A percentile compares a stretch with the other conserved stretches of the same genome.
These are phyloP conservation scores for Adenanthera pavonina DNA, from an alignment of 306 rosid species.

Conservation along the genomic window DNA sequence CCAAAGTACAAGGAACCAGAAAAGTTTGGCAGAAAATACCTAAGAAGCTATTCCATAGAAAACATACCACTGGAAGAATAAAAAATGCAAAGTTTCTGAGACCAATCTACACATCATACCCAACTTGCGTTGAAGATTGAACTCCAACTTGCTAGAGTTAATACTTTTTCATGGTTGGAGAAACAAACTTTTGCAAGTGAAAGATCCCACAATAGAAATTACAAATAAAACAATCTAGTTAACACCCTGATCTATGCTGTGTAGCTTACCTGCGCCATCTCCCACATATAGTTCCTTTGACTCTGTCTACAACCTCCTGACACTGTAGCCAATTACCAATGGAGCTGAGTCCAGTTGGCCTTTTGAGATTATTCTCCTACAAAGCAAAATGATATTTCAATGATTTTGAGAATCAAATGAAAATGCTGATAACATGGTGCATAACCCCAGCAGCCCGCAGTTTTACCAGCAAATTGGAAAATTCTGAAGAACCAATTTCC, in stretches of 20 bases:
- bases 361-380: slow-evolving; percentile 59
- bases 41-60: not conserved
- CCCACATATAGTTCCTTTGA: slow-evolving; percentile 70
- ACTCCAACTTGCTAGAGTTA: slow-evolving; percentile 28
- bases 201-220: slow-evolving; percentile 24
- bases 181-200: slow-evolving; percentile 16
- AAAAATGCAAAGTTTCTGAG: not conserved
- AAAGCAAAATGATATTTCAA: slow-evolving; percentile 42
- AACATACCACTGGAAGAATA: not conserved
- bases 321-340: slow-evolving; percentile 95
- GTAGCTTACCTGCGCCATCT: slow-evolving; percentile 88
- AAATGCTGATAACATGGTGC: slow-evolving; percentile 29
- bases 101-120: not conserved
- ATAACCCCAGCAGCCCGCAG: not conserved
- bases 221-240: slow-evolving; percentile 18
- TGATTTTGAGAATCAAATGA: slow-evolving; percentile 34
- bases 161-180: not conserved
- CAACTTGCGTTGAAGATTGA: slow-evolving; percentile 10
- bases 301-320: slow-evolving; percentile 58
- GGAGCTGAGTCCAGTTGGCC: slow-evolving; percentile 49
- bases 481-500: slow-evolving; percentile 56
- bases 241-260: slow-evolving; percentile 14
- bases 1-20: not conserved
- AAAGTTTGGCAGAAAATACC: not conserved
- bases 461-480: slow-evolving; percentile 59